Base-by-base conservation (phyloP, 306 rosid species). In the Parietaria judaica region DNA sequence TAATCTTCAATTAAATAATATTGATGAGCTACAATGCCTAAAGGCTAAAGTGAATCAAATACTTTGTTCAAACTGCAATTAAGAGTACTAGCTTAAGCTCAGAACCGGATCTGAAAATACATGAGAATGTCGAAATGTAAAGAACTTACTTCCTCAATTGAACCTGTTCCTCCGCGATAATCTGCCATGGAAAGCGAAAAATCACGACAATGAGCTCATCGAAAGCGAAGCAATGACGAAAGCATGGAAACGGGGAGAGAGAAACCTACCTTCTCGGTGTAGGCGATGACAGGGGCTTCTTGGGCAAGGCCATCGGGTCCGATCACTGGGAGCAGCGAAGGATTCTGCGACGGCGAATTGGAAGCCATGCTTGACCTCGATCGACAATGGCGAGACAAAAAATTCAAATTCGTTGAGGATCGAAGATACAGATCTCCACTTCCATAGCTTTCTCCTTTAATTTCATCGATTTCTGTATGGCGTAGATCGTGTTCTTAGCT, bases 301-400 rank as follows among this genome's bases (percentile, higher is more conserved):
- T 81, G 76, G 44, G 94, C 64, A 70, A 88, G 84, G 60, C 98
- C 96, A 41, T 92, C 98, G 41, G 94, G 94, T 38, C 96, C 98
- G 80, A 92, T 86, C 84, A 80, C 95, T 8, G 92, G 88, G 52
- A 16, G 63, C 67, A 88, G 82, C 15, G 76, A 72, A 44, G 81
- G 92, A 66, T 73, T 51, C 50, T 41, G 58, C 34, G 53, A 49
- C 45, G 43, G 50, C n/a, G 66, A 35, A 13, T 79, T 68, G 43
- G 80, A 81, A 71, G 83, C 80, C 97, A 91, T 91, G 78, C 3
- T 3, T 39, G 45, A 5, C 9, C 9, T 5, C 7, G 9, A 5
- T 56, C 52, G 17, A 8, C 48, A 15, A 51, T 11, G 52, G n/a
- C 36, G 5, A 38, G 51, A 35, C 35, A 9, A 11, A 12, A 53